Conservation (phyloP, 768 basidiomycete genomes). For the Leccinellum albellum region DNA sequence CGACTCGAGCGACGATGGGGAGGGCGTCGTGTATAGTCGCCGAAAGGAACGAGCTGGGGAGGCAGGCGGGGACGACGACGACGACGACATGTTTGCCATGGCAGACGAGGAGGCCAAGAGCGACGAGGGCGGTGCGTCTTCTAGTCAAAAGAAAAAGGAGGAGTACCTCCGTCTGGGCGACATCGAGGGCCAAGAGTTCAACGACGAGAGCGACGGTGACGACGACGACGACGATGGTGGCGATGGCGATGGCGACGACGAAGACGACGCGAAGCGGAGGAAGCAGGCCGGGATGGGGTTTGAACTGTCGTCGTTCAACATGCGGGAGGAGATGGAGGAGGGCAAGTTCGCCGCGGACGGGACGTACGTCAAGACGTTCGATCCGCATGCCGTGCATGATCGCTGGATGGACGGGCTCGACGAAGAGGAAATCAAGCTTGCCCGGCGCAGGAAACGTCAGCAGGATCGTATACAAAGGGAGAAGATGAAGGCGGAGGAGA, state of each 20-base stretch:
- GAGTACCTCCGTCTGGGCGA: conserved; percentile 85
- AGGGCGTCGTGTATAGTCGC: conserved; percentile 86
- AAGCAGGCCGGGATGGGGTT: conserved; percentile 90
- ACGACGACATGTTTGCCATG: conserved; percentile 79
- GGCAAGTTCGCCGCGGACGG: conserved; percentile 97
- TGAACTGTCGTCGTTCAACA: conserved; percentile 94
- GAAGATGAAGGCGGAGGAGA: conserved; percentile 68
- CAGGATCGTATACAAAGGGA: conserved; percentile 71
- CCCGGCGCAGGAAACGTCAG: conserved; percentile 68
- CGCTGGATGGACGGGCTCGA: conserved; percentile 92
- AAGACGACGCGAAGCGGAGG: conserved; percentile 55
- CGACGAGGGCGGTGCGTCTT: conserved; percentile 37
- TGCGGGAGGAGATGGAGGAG: conserved; percentile 98
- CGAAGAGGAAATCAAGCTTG: conserved; percentile 81
- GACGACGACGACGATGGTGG: conserved; percentile 17
- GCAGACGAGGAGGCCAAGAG: conserved; percentile 56
- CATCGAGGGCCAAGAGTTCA: conserved; percentile 95
- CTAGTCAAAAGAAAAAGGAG: conserved; percentile 61
- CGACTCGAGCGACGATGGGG: conserved; percentile 91
- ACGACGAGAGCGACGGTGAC: conserved; percentile 36
- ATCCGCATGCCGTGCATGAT: conserved; percentile 90
- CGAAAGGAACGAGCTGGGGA: conserved; percentile 50
- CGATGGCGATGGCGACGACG: conserved; percentile 27
- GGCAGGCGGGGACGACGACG: conserved; percentile 65
- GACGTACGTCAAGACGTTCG: conserved; percentile 77